A percentile compares a stretch with the other conserved stretches of the same genome.
Conservation (phyloP, 345 rosid genomes). For the Angophora floribunda region DNA sequence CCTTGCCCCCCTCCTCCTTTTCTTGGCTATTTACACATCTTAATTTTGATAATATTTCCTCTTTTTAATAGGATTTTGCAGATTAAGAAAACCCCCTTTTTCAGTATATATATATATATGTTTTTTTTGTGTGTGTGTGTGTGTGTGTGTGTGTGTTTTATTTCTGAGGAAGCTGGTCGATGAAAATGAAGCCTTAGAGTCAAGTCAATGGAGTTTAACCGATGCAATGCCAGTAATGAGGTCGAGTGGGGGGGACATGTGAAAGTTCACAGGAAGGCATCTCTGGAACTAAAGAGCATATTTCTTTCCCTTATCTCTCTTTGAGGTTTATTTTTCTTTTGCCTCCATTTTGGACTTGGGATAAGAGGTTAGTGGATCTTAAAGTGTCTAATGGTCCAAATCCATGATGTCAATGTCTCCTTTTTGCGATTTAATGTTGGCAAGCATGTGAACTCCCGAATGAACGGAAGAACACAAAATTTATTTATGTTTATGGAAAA, state of each 20-base stretch:
- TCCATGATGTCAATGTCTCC: not conserved
- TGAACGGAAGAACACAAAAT: not conserved
- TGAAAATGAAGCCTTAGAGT: not conserved
- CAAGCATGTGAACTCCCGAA: not conserved
- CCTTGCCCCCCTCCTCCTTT: not conserved
- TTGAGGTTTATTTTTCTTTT: not conserved
- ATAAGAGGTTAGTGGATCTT: not conserved
- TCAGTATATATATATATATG: too few relatives aligned
- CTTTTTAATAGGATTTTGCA: not conserved
- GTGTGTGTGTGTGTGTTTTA: too few relatives aligned
- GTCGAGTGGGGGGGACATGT: not conserved
- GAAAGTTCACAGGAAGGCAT: not conserved
- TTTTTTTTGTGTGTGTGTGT: too few relatives aligned
- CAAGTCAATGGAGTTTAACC: not conserved
- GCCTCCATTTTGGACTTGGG: not conserved
- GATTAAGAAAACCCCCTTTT: not conserved
- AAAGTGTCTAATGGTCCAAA: not conserved
- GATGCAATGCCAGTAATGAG: not conserved
- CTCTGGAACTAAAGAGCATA: not conserved
- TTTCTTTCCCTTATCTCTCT: not conserved
- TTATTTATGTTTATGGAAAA: not conserved
- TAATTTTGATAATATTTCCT: not conserved
- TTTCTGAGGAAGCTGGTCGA: not conserved
- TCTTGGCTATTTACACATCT: not conserved
- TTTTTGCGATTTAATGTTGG: not conserved